A percentile compares a stretch with the other conserved stretches of the same genome.
Evolutionary conservation across 345 rosid genomes (phyloP).

Genomic region (Lepidium africanum): DNA sequence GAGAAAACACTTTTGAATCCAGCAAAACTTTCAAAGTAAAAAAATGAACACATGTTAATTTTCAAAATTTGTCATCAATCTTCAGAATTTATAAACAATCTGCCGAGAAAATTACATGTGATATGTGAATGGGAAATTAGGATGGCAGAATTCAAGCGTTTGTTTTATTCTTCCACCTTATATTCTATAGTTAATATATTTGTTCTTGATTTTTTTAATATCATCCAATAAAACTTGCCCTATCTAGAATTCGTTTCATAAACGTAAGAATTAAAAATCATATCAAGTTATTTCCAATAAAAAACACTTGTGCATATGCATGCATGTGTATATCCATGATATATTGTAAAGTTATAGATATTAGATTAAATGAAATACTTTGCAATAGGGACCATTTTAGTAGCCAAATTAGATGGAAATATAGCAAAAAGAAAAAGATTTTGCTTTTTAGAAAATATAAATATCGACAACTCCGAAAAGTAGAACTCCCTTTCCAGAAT

Average conservation of each 20-base stretch:
- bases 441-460: conserved; percentile 1
- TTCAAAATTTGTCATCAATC: too few species aligned
- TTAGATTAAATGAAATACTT: not conserved
- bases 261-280: not conserved
- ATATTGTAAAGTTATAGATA: not conserved
- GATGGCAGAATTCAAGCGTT: too few species aligned
- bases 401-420: conserved; percentile 2
- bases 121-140: too few species aligned
- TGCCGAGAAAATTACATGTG: too few species aligned
- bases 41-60: too few species aligned
- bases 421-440: not conserved
- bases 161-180: too few species aligned
- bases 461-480: not conserved
- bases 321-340: not conserved
- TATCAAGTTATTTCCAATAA: too few species aligned
- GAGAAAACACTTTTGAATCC: too few species aligned
- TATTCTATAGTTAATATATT: not conserved
- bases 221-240: not conserved
- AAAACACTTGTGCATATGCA: conserved; percentile 3
- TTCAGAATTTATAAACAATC: too few species aligned
- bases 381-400: not conserved
- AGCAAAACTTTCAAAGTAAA: too few species aligned
- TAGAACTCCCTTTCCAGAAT: conserved; percentile 1
- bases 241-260: not conserved
- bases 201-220: not conserved